Evolutionary conservation across 257 asterid species (phyloP), one percentile per base, ranked within the genome.

Genomic region (Asclepias syriaca): DNA sequence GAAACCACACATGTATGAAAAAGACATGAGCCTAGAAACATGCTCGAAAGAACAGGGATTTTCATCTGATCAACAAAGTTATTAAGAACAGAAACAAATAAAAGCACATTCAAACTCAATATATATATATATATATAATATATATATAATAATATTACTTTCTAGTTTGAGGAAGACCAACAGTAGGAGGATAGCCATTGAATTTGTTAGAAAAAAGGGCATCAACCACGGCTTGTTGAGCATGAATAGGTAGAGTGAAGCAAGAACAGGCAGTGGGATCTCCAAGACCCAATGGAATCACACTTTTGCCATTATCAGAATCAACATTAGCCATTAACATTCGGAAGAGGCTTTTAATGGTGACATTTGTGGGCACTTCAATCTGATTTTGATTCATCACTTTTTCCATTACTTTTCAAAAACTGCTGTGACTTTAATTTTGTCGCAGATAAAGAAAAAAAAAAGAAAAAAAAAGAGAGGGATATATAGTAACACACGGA

Each of bases 121-220:
- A 34, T 4, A 34, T 34, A 34, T 34, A 34, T 34, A 34, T 34
- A 34, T 34, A 4, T 34, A 34, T 19, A 21, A 21, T 29, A 8
- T 45, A 40, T 1, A 40, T 5, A 32, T 15, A 49, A 39, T 39
- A 39, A 40, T 34, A 0, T 56, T 84, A 90, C 98, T 70, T 83
- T 87, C 96, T 85, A 70, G 96, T 80, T 66, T 87, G 92, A 70
- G 94, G 98, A 45, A 92, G 96, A 2, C 98, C 98, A 27, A 78
- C 91, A 16, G 94, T 90, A 8, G 96, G 96, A 43, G 98, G 68
- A 66, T 92, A 92, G 3, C 98, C 96, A 76, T 92, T 92, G 82
- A 92, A 92, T 71, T 90, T 83, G 51, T 83, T 64, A 10, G 96
- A 90, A 53, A 76, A 78, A 50, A 90, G 84, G 54, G 96, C 73